Base-by-base conservation (phyloP, 1,139 yeast species). In the Yamadazyma diddensiae region DNA sequence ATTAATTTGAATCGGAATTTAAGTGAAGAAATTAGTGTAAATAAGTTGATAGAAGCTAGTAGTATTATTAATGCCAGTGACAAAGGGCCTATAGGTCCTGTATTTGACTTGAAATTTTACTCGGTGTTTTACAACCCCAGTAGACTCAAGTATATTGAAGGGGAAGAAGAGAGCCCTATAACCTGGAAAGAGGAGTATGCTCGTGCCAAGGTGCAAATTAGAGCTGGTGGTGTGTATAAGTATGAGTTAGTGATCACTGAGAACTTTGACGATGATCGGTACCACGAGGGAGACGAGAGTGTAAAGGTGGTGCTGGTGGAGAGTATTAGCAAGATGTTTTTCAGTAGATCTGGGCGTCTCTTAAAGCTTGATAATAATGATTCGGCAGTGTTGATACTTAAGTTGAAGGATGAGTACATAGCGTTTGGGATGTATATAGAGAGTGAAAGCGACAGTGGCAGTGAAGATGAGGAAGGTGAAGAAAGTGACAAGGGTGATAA, bases 151-250 rank as follows among this genome's bases (percentile, higher is more conserved):
- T 62, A 60, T 35, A 39, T 61, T 7, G 66, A 57, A 5, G 56
- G 48, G 3, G 28, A 34, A 4, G 13, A 28, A 3, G 49, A 59
- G 15, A 53, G 58, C 24, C 70, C 70, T 28, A 71, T 82, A 2
- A 68, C 76, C 3, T 84, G 94, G 94, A 82, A 81, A 45, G 94
- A 84, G 47, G 82, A 80, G 36, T 77, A 63, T 55, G 81, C 87
- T 6, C 65, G 79, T 35, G 73, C 82, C 26, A 53, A 57, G 36
- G 73, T 76, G 1, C 55, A 59, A 15, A 50, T 82, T 6, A 55
- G 77, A 19, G 18, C 45, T 49, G 3, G 40, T 41, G 2, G 34
- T 26, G 38, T 37, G 16, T 47, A 33, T 15, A 30, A 28, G 22
- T 83, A 82, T 49, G 52, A 52, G 7, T 46, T 85, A 23, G 56